Conservation (phyloP, 441 rosid species). For the Eruca vesicaria region DNA sequence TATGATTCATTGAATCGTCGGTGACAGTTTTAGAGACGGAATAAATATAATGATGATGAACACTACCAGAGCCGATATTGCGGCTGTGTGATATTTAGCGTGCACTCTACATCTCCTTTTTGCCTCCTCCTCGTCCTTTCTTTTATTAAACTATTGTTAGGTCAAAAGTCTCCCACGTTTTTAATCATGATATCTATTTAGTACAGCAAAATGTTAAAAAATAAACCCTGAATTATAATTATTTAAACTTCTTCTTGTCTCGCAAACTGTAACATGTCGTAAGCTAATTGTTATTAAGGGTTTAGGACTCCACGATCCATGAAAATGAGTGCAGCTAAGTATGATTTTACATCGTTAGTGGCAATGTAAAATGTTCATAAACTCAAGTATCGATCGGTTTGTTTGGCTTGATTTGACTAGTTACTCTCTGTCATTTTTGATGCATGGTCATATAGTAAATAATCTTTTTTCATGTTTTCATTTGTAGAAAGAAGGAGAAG, state of each 20-base stretch:
- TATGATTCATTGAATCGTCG: slow-evolving; percentile 17
- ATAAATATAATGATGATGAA: slow-evolving; percentile 10
- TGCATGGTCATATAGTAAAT: not conserved
- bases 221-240: not conserved
- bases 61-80: slow-evolving; percentile 53
- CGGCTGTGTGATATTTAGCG: slow-evolving; percentile 54
- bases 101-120: slow-evolving; percentile 33
- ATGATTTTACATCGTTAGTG: not conserved
- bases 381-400: not conserved
- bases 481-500: slow-evolving; percentile 58
- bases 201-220: not conserved
- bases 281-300: slow-evolving; percentile 16
- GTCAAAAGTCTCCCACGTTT: slow-evolving; percentile 24
- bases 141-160: slow-evolving; percentile 17
- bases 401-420: too few relatives aligned
- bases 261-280: not conserved
- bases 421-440: not conserved
- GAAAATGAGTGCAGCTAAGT: not conserved
- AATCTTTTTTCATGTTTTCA: slow-evolving; percentile 30
- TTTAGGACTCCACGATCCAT: not conserved
- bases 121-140: not conserved
- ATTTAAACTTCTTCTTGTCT: not conserved
- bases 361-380: not conserved
- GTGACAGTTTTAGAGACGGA: slow-evolving; percentile 32
- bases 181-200: slow-evolving; percentile 13